Evolutionary conservation across 768 basidiomycete genomes (phyloP).

Genomic region (Royoungia palumana): DNA sequence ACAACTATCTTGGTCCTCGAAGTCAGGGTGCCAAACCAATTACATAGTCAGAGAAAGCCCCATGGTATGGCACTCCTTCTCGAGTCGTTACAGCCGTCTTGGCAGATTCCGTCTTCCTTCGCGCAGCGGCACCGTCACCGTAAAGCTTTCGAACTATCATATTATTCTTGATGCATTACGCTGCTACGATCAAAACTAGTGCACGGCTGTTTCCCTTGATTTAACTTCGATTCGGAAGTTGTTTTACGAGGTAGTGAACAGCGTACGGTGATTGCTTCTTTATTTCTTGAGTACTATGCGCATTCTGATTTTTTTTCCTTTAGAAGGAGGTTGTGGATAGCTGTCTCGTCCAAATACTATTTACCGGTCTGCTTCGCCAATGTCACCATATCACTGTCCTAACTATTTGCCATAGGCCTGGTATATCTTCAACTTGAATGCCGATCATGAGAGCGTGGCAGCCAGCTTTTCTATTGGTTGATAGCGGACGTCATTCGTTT

Average conservation of each 20-base stretch:
- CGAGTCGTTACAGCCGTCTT: too few species aligned
- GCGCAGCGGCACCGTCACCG: too few species aligned
- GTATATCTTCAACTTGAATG: slow-evolving; percentile 21
- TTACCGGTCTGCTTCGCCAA: slow-evolving; percentile 9
- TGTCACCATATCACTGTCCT: not conserved
- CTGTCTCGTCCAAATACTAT: slow-evolving; percentile 21
- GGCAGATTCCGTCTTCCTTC: too few species aligned
- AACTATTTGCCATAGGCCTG: slow-evolving; percentile 9
- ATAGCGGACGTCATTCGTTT: slow-evolving; percentile 10
- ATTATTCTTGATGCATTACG: slow-evolving; percentile 14
- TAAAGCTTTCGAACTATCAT: slow-evolving; percentile 6
- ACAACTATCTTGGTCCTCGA: too few species aligned
- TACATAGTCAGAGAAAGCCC: too few species aligned
- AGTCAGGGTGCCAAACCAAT: too few species aligned
- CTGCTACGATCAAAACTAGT: slow-evolving; percentile 28
- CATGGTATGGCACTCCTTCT: too few species aligned
- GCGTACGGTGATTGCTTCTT: slow-evolving; percentile 14
- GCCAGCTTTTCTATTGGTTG: slow-evolving; percentile 16
- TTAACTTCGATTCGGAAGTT: not conserved
- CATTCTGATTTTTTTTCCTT: not conserved
- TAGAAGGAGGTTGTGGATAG: slow-evolving; percentile 18
- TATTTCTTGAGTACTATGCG: not conserved
- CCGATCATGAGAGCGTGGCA: slow-evolving; percentile 13
- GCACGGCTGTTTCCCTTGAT: not conserved
- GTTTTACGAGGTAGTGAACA: slow-evolving; percentile 3